These are phyloP conservation scores for Tolypocladium amazonense DNA, from an alignment of 2,329 filamentous ascomycete species.

Conservation along the genomic window DNA sequence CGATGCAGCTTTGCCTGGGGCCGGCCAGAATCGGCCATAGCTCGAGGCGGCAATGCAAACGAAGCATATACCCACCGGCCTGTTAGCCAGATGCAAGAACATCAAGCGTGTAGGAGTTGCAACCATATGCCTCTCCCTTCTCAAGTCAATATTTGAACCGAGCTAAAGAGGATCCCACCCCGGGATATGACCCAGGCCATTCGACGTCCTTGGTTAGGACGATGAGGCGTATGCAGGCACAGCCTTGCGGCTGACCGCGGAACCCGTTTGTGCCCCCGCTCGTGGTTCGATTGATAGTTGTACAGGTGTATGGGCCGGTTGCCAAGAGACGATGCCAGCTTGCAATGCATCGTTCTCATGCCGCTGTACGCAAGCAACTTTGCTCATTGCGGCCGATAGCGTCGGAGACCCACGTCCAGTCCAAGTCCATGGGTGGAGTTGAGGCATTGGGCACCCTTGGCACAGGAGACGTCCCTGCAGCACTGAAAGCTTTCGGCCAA, in stretches of 20 bases:
- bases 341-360: background rate
- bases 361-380: background rate
- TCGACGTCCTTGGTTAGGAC: background rate
- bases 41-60: background rate
- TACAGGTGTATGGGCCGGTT: background rate
- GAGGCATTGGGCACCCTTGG: background rate
- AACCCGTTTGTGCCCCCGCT: background rate
- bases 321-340: background rate
- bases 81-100: background rate
- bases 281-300: background rate
- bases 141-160: background rate
- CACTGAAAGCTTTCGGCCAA: background rate
- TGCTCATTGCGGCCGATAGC: background rate
- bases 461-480: background rate
- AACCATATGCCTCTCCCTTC: background rate
- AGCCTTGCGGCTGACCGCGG: background rate
- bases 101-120: background rate
- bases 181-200: background rate
- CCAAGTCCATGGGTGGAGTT: background rate
- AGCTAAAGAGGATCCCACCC: background rate
- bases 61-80: background rate
- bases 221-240: background rate
- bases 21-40: background rate
- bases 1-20: background rate
- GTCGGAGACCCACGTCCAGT: background rate